These are phyloP conservation scores for Porphyra umbilicalis DNA, from an alignment of 31 red algal genomes.

Conservation along the genomic window DNA sequence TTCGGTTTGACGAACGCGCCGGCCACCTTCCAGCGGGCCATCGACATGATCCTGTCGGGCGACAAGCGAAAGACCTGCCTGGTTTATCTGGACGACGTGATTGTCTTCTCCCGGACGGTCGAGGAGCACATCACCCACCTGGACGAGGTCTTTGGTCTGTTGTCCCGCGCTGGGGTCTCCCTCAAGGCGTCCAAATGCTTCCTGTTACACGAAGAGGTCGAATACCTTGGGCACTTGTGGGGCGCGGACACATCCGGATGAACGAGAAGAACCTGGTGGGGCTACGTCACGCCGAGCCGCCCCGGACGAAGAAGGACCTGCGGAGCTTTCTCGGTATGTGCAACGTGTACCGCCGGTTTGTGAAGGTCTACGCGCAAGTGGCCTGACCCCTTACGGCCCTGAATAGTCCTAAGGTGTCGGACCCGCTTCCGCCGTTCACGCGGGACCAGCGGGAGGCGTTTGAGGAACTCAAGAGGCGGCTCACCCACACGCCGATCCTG, in stretches of 20 bases:
- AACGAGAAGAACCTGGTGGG: neutral
- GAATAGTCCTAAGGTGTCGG: neutral
- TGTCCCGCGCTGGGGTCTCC: conserved; percentile 1
- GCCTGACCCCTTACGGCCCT: conserved; percentile 2
- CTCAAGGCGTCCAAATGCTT: conserved; percentile 11
- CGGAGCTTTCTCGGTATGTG: conserved; percentile 19
- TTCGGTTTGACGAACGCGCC: conserved; percentile 18
- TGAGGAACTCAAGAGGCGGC: conserved; percentile 6
- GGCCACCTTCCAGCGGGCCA: conserved; percentile 24
- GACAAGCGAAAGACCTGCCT: conserved; percentile 5
- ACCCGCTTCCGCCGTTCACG: conserved; percentile 4
- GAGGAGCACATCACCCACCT: neutral
- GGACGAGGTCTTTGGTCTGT: conserved; percentile 2
- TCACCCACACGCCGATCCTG: conserved; percentile 12
- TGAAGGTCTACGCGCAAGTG: conserved; percentile 2
- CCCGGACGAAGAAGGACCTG: conserved; percentile 5
- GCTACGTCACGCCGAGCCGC: neutral
- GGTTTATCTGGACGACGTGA: conserved; percentile 4
- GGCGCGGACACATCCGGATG: neutral
- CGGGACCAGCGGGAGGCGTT: conserved; percentile 11
- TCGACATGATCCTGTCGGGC: conserved; percentile 4
- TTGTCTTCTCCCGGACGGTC: conserved; percentile 17
- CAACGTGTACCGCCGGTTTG: conserved; percentile 12
- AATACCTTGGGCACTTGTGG: conserved; percentile 16
- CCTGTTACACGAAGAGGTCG: neutral